A percentile compares a stretch with the other conserved stretches of the same genome.
Conservation (phyloP, 139 green algal species). For the Microglena sp. region DNA sequence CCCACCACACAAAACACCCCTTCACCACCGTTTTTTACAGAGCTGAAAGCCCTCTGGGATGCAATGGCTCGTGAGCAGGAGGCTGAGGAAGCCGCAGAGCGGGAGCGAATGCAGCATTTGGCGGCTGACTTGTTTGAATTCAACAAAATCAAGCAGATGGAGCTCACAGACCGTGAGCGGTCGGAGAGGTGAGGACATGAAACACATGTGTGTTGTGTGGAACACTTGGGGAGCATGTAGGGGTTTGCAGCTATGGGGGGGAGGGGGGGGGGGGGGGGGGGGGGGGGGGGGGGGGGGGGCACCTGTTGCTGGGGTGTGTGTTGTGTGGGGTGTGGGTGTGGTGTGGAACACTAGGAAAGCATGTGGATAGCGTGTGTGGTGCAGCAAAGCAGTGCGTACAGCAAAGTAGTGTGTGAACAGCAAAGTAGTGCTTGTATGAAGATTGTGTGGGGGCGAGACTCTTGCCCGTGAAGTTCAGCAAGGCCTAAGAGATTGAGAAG, state of each 20-base stretch:
- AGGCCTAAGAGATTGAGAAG: too few relatives aligned
- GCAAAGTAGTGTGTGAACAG: too few relatives aligned
- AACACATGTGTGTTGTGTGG: too few relatives aligned
- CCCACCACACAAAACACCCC: neutral
- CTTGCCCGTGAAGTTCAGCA: too few relatives aligned
- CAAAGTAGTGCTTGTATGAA: too few relatives aligned
- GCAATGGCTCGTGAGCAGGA: constrained; percentile 7
- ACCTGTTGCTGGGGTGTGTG: neutral
- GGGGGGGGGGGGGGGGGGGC: neutral
- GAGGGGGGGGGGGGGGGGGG: neutral
- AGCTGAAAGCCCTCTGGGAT: constrained; percentile 1
- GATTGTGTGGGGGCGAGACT: too few relatives aligned
- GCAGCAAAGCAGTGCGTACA: too few relatives aligned
- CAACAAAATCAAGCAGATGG: constrained; percentile 38
- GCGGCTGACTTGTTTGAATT: constrained; percentile 43
- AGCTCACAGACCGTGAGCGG: constrained; percentile 33
- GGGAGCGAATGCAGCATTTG: constrained; percentile 27
- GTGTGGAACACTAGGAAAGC: too few relatives aligned
- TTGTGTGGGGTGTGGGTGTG: too few relatives aligned
- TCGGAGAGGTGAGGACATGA: constrained; percentile 37
- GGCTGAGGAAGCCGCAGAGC: constrained; percentile 10
- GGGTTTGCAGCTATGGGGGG: too few relatives aligned
- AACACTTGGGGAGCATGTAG: too few relatives aligned
- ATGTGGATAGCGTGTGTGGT: too few relatives aligned
- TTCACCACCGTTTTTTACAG: neutral